Evolutionary conservation across 2,329 filamentous ascomycete genomes (phyloP).

Genomic region (Cladophialophora immunda): DNA sequence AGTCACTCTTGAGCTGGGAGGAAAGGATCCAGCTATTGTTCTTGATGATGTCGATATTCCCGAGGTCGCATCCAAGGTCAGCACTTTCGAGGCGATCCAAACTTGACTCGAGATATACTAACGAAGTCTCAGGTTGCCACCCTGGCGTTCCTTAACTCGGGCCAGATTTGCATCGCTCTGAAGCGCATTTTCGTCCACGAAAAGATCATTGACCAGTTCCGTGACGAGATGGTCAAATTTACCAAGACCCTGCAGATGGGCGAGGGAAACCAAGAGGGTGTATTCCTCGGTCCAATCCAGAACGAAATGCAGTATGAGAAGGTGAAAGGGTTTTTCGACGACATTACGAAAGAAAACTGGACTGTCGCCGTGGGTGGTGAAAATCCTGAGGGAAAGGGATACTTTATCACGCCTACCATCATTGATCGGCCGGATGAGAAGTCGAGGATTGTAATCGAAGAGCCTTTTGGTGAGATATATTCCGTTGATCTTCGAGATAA

Average conservation of each 20-base stretch:
- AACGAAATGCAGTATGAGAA: constrained; percentile 72
- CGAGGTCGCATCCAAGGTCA: constrained; percentile 55
- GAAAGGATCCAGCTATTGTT: constrained; percentile 68
- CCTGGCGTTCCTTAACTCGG: constrained; percentile 66
- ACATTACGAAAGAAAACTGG: constrained; percentile 47
- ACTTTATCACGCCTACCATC: too few species aligned
- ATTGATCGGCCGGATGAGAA: too few species aligned
- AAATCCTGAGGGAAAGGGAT: too few species aligned
- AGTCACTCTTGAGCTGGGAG: constrained; percentile 69
- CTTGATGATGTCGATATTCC: constrained; percentile 65
- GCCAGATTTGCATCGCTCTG: constrained; percentile 64
- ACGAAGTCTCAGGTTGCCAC: constrained; percentile 49
- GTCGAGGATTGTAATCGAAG: too few species aligned
- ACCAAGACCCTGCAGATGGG: constrained; percentile 44
- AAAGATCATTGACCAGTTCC: constrained; percentile 60
- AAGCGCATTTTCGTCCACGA: constrained; percentile 68
- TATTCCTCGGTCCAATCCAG: constrained; percentile 69
- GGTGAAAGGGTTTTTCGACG: constrained; percentile 64
- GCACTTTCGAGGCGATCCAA: background rate
- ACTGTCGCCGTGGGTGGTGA: too few species aligned
- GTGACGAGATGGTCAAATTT: constrained; percentile 55
- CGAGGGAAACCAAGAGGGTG: constrained; percentile 50
- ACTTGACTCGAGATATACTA: background rate
- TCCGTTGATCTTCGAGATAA: too few species aligned
- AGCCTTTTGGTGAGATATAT: too few species aligned